Percentiles rank a stretch among this genome's conserved stretches.
phyloP scores from a whole-genome alignment of 169 alveolate genomes.

The Pseudocohnilembus persalinus region DNA sequence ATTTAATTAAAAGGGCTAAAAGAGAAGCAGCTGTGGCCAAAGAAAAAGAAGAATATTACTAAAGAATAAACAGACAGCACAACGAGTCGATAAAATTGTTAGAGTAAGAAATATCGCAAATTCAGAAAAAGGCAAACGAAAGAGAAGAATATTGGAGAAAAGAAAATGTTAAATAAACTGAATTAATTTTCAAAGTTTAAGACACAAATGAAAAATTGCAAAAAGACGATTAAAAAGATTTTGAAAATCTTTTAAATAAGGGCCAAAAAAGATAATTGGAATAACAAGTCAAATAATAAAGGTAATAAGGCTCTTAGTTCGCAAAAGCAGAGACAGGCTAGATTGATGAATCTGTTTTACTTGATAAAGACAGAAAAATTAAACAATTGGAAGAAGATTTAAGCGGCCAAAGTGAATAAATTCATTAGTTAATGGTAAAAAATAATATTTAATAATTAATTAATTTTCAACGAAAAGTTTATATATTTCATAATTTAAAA shows the following conservation, averaged over 20 bases:
- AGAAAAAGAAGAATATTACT: constrained; percentile 48
- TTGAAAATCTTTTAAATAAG: too few relatives aligned
- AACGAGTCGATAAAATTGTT: constrained; percentile 30
- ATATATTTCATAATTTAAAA: too few relatives aligned
- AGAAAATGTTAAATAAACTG: constrained; percentile 15
- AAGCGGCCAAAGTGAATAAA: too few relatives aligned
- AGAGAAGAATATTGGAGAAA: constrained; percentile 50
- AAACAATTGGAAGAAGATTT: too few relatives aligned
- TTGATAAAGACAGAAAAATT: too few relatives aligned
- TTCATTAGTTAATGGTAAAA: too few relatives aligned
- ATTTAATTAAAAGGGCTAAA: constrained; percentile 11
- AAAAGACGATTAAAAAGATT: constrained; percentile 13
- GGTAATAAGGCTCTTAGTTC: constrained; percentile 14
- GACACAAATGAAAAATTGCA: constrained; percentile 8
- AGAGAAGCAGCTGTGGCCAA: constrained; percentile 34
- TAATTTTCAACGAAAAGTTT: too few relatives aligned
- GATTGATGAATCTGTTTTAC: too few relatives aligned
- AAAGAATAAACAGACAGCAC: constrained; percentile 37
- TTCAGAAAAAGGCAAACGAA: constrained; percentile 29
- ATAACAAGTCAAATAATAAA: constrained; percentile 23
- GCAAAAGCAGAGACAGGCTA: too few relatives aligned
- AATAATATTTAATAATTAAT: too few relatives aligned
- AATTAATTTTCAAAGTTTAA: constrained; percentile 12
- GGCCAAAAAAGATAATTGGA: constrained; percentile 21
- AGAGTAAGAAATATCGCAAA: constrained; percentile 29